Percentiles rank a stretch among this genome's conserved stretches.
phyloP scores from a whole-genome alignment of 73 alveolate species.

The Symbiodinium natans region DNA sequence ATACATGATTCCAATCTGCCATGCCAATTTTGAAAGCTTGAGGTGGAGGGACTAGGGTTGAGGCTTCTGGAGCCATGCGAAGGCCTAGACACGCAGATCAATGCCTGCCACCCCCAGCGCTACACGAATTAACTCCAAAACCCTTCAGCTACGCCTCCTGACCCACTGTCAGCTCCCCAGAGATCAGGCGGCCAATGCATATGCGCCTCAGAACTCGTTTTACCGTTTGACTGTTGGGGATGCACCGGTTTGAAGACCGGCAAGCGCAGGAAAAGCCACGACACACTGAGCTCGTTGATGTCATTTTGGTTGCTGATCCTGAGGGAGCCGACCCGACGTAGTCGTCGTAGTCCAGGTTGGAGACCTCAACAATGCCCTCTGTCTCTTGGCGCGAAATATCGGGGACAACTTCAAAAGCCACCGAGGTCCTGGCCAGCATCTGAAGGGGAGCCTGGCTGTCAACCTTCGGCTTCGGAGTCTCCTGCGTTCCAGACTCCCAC shows the following conservation, averaged over 20 bases:
- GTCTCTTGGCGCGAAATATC: not conserved
- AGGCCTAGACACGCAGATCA: not conserved
- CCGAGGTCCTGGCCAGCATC: conserved; percentile 27
- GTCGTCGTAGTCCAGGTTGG: conserved; percentile 92
- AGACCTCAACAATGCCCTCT: not conserved
- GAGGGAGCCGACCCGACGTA: conserved; percentile 50
- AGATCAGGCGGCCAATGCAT: conserved; percentile 80
- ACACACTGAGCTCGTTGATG: no score
- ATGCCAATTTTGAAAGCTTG: not conserved
- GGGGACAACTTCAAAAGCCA: not conserved
- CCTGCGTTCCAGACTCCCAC: not conserved
- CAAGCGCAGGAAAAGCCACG: not conserved
- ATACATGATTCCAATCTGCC: conserved; percentile 79
- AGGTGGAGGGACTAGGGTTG: not conserved
- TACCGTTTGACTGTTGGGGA: no score
- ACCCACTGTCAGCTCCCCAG: conserved; percentile 68
- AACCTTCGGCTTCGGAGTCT: conserved; percentile 51
- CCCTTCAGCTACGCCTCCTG: conserved; percentile 32
- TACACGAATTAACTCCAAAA: not conserved
- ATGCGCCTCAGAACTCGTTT: conserved; percentile 45
- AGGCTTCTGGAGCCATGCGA: not conserved
- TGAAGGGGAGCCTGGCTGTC: conserved; percentile 56
- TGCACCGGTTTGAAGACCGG: not conserved
- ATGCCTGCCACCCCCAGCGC: not conserved
- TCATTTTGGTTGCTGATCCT: no score